Evolutionary conservation across 768 basidiomycete species (phyloP).

Genomic region (Pisolithus albus): DNA sequence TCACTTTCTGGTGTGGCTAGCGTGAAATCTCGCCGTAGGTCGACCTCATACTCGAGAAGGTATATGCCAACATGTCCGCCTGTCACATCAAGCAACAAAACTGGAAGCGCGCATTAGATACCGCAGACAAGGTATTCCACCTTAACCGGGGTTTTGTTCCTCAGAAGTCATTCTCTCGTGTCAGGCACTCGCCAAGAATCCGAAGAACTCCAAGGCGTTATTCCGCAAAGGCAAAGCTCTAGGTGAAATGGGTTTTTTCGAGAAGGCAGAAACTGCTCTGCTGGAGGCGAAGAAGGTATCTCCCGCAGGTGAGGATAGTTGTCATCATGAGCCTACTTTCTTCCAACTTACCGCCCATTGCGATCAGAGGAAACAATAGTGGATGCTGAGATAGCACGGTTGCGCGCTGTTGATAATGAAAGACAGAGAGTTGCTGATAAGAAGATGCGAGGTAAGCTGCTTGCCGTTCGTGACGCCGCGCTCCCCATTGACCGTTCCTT

Average conservation of each 20-base stretch:
- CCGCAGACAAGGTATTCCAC: constrained; percentile 63
- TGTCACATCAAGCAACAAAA: constrained; percentile 77
- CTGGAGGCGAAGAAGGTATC: constrained; percentile 60
- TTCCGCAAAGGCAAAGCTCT: constrained; percentile 78
- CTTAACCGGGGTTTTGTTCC: background rate
- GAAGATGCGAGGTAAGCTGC: constrained; percentile 60
- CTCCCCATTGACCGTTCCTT: constrained; percentile 2
- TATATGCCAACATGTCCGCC: constrained; percentile 80
- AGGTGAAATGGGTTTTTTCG: constrained; percentile 69
- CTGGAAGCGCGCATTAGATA: constrained; percentile 72
- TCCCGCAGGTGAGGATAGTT: constrained; percentile 41
- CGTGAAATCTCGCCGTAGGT: constrained; percentile 34
- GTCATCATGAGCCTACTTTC: background rate
- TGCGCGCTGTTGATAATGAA: constrained; percentile 58
- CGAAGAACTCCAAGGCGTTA: constrained; percentile 69
- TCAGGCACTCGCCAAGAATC: constrained; percentile 61
- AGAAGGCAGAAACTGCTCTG: constrained; percentile 62
- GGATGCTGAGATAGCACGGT: constrained; percentile 57
- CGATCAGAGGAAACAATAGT: constrained; percentile 47
- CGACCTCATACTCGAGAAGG: constrained; percentile 71
- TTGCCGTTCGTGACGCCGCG: background rate
- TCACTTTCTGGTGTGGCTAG: background rate
- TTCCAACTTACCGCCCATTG: background rate
- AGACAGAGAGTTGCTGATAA: constrained; percentile 57
- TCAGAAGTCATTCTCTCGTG: background rate